phyloP scores from a whole-genome alignment of 2,329 filamentous ascomycete species.

The Aspergillus amoenus region DNA sequence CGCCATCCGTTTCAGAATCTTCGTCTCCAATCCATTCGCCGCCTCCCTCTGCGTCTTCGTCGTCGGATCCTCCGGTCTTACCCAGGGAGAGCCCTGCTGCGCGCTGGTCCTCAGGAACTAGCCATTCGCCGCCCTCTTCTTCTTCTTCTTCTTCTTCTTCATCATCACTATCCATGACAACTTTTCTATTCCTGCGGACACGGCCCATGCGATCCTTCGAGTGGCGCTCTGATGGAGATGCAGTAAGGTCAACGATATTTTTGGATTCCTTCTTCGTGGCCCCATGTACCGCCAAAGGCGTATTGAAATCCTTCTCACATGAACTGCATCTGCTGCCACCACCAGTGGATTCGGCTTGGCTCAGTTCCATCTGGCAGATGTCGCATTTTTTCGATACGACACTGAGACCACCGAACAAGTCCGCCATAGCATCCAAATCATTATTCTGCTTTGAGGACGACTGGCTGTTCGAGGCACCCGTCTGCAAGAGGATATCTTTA shows the following conservation, averaged over 20 bases:
- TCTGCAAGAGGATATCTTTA: conserved; percentile 75
- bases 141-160: conserved; percentile 68
- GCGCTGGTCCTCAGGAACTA: conserved; percentile 69
- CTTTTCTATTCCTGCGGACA: conserved; percentile 40
- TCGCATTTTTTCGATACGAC: conserved; percentile 78
- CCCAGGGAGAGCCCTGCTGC: conserved; percentile 61
- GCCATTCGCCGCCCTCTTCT: conserved; percentile 74
- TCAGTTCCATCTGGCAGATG: conserved; percentile 73
- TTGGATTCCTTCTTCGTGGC: conserved; percentile 45
- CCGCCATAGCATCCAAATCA: conserved; percentile 79
- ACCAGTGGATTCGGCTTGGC: conserved; percentile 52
- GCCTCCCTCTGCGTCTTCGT: conserved; percentile 83
- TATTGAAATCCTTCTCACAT: conserved; percentile 73
- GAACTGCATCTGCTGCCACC: conserved; percentile 66
- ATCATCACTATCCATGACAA: conserved; percentile 56
- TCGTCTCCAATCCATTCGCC: conserved; percentile 75
- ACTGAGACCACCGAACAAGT: conserved; percentile 80
- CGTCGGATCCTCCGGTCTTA: conserved; percentile 78
- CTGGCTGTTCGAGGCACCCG: conserved; percentile 51
- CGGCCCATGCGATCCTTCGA: conserved; percentile 25
- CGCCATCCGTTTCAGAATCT: conserved; percentile 59
- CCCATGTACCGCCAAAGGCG: conserved; percentile 48
- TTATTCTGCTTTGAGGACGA: conserved; percentile 53
- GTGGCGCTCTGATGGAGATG: conserved; percentile 22
- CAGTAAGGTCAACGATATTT: conserved; percentile 34